Evolutionary conservation across 225 moss, liverwort and hornwort genomes (phyloP).

Genomic region (Climacium dendroides): DNA sequence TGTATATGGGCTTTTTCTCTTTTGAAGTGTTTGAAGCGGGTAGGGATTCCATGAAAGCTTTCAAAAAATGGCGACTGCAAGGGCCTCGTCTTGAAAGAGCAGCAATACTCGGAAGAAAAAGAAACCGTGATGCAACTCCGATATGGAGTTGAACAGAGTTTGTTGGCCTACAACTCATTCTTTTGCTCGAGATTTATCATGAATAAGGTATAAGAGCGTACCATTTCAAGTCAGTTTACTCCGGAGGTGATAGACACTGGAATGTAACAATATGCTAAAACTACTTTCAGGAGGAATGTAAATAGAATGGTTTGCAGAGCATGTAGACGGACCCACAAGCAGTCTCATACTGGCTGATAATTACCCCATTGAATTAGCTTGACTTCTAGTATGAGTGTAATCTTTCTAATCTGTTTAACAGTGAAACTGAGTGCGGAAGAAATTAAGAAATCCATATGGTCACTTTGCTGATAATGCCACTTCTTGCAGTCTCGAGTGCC

Average conservation of each 20-base stretch:
- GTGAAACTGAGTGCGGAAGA: neutral
- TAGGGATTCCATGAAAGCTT: slow-evolving; percentile 61
- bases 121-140: slow-evolving; percentile 28
- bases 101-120: slow-evolving; percentile 68
- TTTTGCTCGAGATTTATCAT: neutral
- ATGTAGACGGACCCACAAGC: neutral
- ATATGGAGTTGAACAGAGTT: slow-evolving; percentile 24
- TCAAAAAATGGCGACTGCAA: slow-evolving; percentile 77
- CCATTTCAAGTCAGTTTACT: neutral
- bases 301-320: neutral
- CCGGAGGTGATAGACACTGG: neutral
- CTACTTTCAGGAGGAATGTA: neutral
- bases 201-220: neutral
- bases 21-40: slow-evolving; percentile 73
- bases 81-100: slow-evolving; percentile 76
- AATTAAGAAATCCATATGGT: neutral
- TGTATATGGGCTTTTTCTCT: neutral
- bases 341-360: neutral
- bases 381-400: neutral
- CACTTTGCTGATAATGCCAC: neutral
- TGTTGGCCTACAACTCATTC: neutral
- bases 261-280: neutral
- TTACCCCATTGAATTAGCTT: neutral
- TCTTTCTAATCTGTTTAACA: neutral
- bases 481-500: neutral